Evolutionary conservation across 805 yeast genomes (phyloP).

Genomic region (Candida bentonensis): DNA sequence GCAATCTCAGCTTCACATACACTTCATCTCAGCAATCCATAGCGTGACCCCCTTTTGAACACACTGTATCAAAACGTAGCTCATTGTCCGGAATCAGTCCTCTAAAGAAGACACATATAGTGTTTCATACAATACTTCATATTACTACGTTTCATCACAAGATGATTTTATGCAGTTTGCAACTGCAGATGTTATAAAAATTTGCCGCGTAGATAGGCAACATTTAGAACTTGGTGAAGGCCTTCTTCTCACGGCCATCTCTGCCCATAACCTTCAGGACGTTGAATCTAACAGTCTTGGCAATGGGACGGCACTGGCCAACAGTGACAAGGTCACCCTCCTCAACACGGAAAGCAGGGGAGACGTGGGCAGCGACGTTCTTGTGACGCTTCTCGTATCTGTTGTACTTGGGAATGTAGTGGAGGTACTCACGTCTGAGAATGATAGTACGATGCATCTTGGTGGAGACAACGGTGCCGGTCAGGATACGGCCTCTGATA

Average conservation of each 20-base stretch:
- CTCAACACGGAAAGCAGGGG: slow-evolving; percentile 99
- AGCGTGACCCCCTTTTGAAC: too few relatives aligned
- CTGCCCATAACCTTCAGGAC: slow-evolving; percentile 90
- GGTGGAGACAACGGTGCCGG: slow-evolving; percentile 99
- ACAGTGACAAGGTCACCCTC: slow-evolving; percentile 99
- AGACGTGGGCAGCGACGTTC: slow-evolving; percentile 99
- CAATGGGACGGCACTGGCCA: slow-evolving; percentile 99
- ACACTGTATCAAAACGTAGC: too few relatives aligned
- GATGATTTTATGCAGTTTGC: not conserved
- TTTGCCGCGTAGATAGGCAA: not conserved
- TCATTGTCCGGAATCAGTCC: too few relatives aligned
- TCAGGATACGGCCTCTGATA: slow-evolving; percentile 98
- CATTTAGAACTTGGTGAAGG: slow-evolving; percentile 88
- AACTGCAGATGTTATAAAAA: not conserved
- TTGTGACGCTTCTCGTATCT: slow-evolving; percentile 99
- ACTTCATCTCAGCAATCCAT: too few relatives aligned
- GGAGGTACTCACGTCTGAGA: slow-evolving; percentile 99
- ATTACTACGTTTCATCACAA: not conserved
- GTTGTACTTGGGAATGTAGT: slow-evolving; percentile 99
- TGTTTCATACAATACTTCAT: not conserved
- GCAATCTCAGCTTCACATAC: too few relatives aligned
- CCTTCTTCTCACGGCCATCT: slow-evolving; percentile 69
- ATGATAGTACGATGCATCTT: slow-evolving; percentile 99
- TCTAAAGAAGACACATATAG: too few relatives aligned
- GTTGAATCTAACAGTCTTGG: slow-evolving; percentile 99